These are phyloP conservation scores for Colletotrichum orchidophilum DNA, from an alignment of 2,329 filamentous ascomycete genomes.

Conservation along the genomic window DNA sequence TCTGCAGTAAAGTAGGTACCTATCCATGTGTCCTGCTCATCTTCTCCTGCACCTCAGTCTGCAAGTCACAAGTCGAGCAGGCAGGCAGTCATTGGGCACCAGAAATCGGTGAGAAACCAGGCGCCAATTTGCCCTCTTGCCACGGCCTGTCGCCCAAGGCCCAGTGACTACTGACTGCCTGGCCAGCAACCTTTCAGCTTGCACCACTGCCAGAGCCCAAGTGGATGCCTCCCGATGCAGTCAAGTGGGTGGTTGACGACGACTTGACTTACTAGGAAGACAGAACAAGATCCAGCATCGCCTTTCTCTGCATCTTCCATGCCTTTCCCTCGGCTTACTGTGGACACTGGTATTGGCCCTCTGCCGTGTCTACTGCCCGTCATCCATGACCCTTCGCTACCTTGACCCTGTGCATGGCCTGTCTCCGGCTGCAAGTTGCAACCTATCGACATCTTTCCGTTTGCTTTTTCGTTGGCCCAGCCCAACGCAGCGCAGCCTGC, in stretches of 20 bases:
- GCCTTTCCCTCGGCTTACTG: slow-evolving; percentile 19
- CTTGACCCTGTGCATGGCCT: not conserved
- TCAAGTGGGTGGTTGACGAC: slow-evolving; percentile 13
- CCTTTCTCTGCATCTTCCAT: slow-evolving; percentile 13
- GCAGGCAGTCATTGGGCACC: slow-evolving; percentile 19
- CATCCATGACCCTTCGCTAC: not conserved
- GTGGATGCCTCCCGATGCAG: slow-evolving; percentile 26
- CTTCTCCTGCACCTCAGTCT: slow-evolving; percentile 9
- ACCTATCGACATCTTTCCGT: slow-evolving; percentile 2
- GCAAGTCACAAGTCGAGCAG: slow-evolving; percentile 18
- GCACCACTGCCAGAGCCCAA: slow-evolving; percentile 16
- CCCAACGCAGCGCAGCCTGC: not conserved
- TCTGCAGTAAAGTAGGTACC: not conserved
- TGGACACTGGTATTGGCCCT: not conserved
- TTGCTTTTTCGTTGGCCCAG: slow-evolving; percentile 8
- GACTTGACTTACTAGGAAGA: not conserved
- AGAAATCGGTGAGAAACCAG: slow-evolving; percentile 18
- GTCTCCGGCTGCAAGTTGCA: slow-evolving; percentile 5
- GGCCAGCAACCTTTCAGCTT: slow-evolving; percentile 3
- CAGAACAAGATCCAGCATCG: not conserved
- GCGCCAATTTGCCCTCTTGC: slow-evolving; percentile 13
- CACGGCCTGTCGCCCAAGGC: no score
- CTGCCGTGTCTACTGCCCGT: not conserved
- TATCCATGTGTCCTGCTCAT: not conserved
- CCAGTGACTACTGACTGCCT: no score